phyloP scores from a whole-genome alignment of 331 rosid species.

The Saraca asoca region DNA sequence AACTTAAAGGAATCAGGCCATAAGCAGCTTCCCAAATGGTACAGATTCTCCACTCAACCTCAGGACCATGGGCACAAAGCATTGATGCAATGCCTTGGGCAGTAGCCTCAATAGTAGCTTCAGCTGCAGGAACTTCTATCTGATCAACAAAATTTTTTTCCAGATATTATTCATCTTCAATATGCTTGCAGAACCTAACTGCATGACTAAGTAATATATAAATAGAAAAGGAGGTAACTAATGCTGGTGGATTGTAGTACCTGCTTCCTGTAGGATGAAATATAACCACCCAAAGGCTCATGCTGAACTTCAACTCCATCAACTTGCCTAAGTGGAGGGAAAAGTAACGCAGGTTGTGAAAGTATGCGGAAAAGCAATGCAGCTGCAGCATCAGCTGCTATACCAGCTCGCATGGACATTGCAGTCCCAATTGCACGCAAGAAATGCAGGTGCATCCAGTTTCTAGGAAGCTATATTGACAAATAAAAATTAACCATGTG shows the following conservation, averaged over 20 bases:
- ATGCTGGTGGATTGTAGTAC: constrained; percentile 31
- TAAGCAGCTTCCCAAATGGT: constrained; percentile 99
- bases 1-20: constrained; percentile 87
- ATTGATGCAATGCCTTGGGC: constrained; percentile 96
- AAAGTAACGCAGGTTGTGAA: constrained; percentile 92
- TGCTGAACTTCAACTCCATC: constrained; percentile 83
- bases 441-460: constrained; percentile 98
- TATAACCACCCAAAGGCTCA: constrained; percentile 71
- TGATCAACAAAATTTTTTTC: constrained; percentile 33
- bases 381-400: constrained; percentile 96
- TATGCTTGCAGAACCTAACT: not conserved
- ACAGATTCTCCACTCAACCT: constrained; percentile 98
- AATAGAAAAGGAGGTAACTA: constrained; percentile 1
- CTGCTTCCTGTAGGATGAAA: constrained; percentile 83
- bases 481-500: constrained; percentile 10
- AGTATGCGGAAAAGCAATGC: constrained; percentile 91
- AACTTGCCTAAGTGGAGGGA: constrained; percentile 87
- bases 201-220: not conserved
- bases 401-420: constrained; percentile 93
- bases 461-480: constrained; percentile 79
- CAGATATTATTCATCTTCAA: constrained; percentile 14
- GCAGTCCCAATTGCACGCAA: constrained; percentile 97
- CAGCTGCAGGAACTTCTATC: constrained; percentile 92
- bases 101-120: constrained; percentile 91
- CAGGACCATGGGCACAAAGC: constrained; percentile 99